These are phyloP conservation scores for Scenedesmus sp. DNA, from an alignment of 163 green algal genomes.

Conservation along the genomic window DNA sequence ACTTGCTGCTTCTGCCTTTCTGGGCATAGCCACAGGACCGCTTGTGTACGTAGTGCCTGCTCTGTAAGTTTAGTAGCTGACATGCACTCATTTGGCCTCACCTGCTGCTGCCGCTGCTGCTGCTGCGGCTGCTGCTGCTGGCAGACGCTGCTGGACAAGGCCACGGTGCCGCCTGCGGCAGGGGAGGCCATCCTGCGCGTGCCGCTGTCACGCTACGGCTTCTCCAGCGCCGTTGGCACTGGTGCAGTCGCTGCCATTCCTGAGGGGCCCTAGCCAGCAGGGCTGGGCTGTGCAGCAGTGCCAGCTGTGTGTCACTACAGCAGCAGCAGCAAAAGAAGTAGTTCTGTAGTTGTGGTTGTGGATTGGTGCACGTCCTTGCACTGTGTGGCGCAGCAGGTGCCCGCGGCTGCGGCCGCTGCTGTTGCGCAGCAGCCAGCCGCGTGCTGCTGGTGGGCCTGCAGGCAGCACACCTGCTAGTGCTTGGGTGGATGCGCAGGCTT, in stretches of 20 bases:
- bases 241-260: neutral
- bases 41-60: no score
- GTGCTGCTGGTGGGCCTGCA: neutral
- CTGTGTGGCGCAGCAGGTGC: neutral
- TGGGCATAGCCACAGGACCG: no score
- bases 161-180: conserved; percentile 24
- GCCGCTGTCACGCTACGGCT: conserved; percentile 27
- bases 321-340: neutral
- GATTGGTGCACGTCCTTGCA: neutral
- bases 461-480: no score
- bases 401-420: neutral
- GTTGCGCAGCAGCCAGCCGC: neutral
- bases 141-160: conserved; percentile 54
- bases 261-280: neutral
- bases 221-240: neutral
- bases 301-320: neutral
- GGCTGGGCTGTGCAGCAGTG: neutral
- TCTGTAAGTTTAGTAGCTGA: no score
- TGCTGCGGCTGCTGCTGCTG: neutral
- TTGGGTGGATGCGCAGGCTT: no score
- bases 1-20: no score
- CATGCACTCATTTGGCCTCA: no score
- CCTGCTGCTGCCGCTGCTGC: neutral
- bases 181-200: conserved; percentile 48
- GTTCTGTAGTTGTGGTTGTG: neutral